These are phyloP conservation scores for Rhizopogon rudus DNA, from an alignment of 768 basidiomycete genomes.

Conservation along the genomic window DNA sequence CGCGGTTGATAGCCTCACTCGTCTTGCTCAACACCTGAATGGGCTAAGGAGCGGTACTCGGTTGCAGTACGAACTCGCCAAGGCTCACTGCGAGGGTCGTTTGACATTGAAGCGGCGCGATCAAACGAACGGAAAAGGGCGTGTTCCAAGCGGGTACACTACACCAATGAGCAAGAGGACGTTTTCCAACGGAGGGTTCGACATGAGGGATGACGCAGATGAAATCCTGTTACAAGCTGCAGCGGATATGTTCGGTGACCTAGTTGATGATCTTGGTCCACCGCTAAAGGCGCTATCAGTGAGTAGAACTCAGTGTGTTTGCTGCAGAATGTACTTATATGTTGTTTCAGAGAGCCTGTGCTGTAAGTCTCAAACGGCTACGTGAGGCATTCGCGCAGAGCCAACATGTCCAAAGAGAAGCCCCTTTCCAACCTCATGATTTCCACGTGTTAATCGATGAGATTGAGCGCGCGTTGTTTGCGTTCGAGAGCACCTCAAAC, in stretches of 20 bases:
- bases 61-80: constrained; percentile 78
- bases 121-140: constrained; percentile 14
- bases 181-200: constrained; percentile 24
- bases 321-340: background rate
- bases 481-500: constrained; percentile 81
- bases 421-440: constrained; percentile 47
- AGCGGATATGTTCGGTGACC: constrained; percentile 70
- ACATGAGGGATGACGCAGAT: constrained; percentile 40
- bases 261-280: constrained; percentile 75
- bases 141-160: background rate
- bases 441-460: constrained; percentile 59
- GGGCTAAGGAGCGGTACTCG: constrained; percentile 82
- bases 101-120: constrained; percentile 25
- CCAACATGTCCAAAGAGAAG: constrained; percentile 23
- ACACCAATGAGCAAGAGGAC: constrained; percentile 17
- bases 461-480: constrained; percentile 63
- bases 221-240: constrained; percentile 40
- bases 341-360: constrained; percentile 50
- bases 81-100: constrained; percentile 47
- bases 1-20: constrained; percentile 79
- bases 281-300: constrained; percentile 74
- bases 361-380: constrained; percentile 54
- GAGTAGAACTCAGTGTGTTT: constrained; percentile 18
- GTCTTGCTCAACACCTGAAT: constrained; percentile 91
- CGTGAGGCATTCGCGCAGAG: constrained; percentile 57